Evolutionary conservation across 2,329 filamentous ascomycete species (phyloP).

Genomic region (Dryadomyces quercus-mongolicae): DNA sequence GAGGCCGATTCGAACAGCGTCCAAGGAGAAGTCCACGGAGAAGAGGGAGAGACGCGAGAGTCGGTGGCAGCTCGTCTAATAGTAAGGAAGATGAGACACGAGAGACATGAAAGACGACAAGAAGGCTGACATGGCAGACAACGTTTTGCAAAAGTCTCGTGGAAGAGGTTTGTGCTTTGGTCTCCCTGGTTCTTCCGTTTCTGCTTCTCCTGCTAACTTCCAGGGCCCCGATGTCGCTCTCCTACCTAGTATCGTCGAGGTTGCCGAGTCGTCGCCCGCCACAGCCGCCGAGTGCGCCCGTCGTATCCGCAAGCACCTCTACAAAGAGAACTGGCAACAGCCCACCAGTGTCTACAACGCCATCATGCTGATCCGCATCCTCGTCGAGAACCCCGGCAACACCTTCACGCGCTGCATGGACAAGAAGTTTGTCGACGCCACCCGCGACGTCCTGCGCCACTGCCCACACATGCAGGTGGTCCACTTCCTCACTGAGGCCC

Average conservation of each 20-base stretch:
- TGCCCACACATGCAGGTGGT: constrained; percentile 64
- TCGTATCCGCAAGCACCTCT: constrained; percentile 71
- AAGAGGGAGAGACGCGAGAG: constrained; percentile 8
- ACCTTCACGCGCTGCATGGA: constrained; percentile 90
- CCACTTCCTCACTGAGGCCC: constrained; percentile 76
- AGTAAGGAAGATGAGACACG: neutral
- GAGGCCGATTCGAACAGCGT: neutral
- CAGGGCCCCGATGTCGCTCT: constrained; percentile 84
- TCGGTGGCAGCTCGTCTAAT: constrained; percentile 8
- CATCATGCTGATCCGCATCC: constrained; percentile 87
- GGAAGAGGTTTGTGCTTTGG: constrained; percentile 7
- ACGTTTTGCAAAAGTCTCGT: constrained; percentile 9
- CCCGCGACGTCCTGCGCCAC: constrained; percentile 62
- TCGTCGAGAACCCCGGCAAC: constrained; percentile 80
- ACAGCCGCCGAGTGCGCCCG: constrained; percentile 74
- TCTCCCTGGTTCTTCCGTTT: too few relatives aligned
- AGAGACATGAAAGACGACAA: neutral
- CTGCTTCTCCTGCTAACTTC: neutral
- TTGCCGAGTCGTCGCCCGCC: constrained; percentile 79
- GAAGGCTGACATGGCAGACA: neutral
- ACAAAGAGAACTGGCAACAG: constrained; percentile 52
- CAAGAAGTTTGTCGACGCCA: constrained; percentile 63
- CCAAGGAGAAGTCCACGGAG: neutral
- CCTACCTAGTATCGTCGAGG: constrained; percentile 86
- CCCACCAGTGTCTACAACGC: constrained; percentile 85